phyloP scores from a whole-genome alignment of 345 rosid genomes.

The Linum tenue region DNA sequence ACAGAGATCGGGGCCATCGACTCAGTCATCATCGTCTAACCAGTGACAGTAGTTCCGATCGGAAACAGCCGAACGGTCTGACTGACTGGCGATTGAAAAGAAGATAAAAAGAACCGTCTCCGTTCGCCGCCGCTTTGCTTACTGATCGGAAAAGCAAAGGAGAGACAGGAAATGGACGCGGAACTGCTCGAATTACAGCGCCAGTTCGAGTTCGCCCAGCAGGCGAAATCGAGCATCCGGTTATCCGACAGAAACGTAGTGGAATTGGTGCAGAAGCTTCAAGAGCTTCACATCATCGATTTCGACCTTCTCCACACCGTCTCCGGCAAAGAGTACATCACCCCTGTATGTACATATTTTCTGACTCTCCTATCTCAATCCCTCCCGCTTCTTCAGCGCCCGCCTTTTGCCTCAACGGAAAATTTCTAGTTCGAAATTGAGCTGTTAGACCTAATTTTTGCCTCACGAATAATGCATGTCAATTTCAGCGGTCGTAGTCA shows the following conservation, averaged over 20 bases:
- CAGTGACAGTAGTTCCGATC: not conserved
- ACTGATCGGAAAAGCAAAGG: not conserved
- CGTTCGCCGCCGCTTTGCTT: not conserved
- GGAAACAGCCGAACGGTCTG: not conserved
- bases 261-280: conserved; percentile 92
- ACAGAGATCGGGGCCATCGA: not conserved
- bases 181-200: conserved; percentile 79
- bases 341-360: conserved; percentile 37
- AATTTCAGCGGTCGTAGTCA: not conserved
- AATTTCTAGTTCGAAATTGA: not conserved
- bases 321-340: conserved; percentile 90
- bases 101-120: not conserved
- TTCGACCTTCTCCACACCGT: conserved; percentile 97
- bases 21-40: not conserved
- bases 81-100: not conserved
- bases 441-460: too few species aligned
- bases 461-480: not conserved
- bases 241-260: conserved; percentile 91
- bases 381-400: conserved; percentile 3
- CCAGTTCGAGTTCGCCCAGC: conserved; percentile 91
- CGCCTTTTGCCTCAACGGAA: not conserved
- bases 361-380: not conserved
- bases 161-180: conserved; percentile 49
- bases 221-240: conserved; percentile 79
- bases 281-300: conserved; percentile 80